Conservation (phyloP, 768 basidiomycete genomes). For the Amylocystis lapponica region DNA sequence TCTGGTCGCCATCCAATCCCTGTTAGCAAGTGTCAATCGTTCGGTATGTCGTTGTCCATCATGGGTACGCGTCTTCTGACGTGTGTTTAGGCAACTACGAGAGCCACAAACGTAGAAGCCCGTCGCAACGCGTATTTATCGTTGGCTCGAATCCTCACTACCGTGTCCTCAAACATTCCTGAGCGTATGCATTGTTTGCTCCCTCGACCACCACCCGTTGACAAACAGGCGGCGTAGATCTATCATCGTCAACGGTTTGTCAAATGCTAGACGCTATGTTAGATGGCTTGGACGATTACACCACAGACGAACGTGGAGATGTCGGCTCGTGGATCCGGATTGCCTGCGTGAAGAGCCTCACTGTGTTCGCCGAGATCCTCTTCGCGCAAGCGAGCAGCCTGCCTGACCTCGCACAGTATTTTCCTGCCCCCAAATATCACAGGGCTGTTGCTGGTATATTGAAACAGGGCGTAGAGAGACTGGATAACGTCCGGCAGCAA, state of each 20-base stretch:
- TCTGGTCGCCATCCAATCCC: constrained; percentile 45
- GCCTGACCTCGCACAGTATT: constrained; percentile 47
- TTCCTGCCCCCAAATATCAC: constrained; percentile 55
- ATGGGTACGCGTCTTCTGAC: constrained; percentile 7
- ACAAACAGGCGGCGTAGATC: constrained; percentile 35
- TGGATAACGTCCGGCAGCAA: constrained; percentile 84
- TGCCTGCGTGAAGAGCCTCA: constrained; percentile 64
- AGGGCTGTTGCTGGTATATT: constrained; percentile 59
- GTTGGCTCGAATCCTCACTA: constrained; percentile 43
- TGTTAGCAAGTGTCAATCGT: constrained; percentile 54
- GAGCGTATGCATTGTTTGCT: constrained; percentile 32
- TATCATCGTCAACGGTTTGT: constrained; percentile 40
- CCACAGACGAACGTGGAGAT: constrained; percentile 91
- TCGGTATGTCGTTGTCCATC: constrained; percentile 36
- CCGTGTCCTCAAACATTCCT: constrained; percentile 36
- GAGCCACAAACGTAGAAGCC: constrained; percentile 47
- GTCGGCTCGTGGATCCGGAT: constrained; percentile 95
- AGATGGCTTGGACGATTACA: constrained; percentile 85
- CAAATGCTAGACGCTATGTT: constrained; percentile 51
- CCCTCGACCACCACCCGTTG: too few species aligned
- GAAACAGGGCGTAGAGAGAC: constrained; percentile 86
- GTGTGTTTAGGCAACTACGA: constrained; percentile 25
- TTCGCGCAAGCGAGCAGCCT: constrained; percentile 38
- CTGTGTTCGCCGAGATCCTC: constrained; percentile 45
- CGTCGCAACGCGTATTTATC: constrained; percentile 50